A percentile compares a stretch with the other conserved stretches of the same genome.
phyloP scores from a whole-genome alignment of 2,329 filamentous ascomycete species.

The Pseudogymnoascus sp. region DNA sequence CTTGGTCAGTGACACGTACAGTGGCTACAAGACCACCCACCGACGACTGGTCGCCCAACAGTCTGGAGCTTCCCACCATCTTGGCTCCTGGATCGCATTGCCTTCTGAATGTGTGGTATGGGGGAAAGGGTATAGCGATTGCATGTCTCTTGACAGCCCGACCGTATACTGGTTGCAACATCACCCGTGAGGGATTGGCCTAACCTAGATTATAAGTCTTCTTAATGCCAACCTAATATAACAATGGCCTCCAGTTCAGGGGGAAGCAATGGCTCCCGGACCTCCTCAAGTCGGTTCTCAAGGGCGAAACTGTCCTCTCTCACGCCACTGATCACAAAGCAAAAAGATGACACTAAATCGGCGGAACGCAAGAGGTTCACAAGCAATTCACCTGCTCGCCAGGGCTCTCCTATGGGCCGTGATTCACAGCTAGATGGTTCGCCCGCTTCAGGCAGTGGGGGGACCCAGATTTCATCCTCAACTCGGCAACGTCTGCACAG shows the following conservation, averaged over 20 bases:
- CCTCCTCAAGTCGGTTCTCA: conserved; percentile 3
- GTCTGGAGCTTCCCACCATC: background rate
- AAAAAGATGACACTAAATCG: background rate
- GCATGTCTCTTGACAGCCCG: background rate
- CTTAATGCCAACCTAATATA: conserved; percentile 7
- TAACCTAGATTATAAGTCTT: background rate
- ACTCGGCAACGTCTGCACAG: conserved; percentile 20
- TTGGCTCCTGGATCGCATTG: background rate
- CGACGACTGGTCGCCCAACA: background rate
- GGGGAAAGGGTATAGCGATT: background rate
- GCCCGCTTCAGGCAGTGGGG: background rate
- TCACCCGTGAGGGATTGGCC: background rate
- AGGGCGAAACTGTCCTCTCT: background rate
- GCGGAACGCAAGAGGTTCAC: background rate
- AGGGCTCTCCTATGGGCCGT: conserved; percentile 1
- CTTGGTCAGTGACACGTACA: background rate
- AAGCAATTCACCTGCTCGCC: background rate
- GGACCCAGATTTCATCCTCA: background rate
- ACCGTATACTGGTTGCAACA: conserved; percentile 1
- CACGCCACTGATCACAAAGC: background rate
- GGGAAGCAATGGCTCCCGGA: background rate
- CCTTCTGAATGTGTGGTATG: background rate
- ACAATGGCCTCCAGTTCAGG: conserved; percentile 8
- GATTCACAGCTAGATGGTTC: conserved; percentile 1
- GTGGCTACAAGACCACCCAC: background rate